A percentile compares a stretch with the other conserved stretches of the same genome.
Conservation (phyloP, 2,329 filamentous ascomycete species). For the Coniochaeta hoffmannii region DNA sequence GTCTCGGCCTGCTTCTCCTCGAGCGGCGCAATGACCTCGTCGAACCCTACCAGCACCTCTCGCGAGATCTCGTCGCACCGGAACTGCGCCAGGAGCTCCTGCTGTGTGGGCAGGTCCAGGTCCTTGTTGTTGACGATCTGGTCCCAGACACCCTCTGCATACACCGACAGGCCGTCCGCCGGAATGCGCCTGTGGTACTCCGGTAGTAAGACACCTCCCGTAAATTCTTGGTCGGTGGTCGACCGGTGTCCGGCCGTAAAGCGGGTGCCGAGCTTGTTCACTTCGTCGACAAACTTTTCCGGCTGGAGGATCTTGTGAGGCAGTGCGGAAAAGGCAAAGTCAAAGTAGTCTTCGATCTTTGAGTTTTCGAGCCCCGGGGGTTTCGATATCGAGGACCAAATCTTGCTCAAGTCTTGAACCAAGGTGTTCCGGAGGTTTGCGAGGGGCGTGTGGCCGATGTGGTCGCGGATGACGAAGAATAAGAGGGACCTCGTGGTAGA, state of each 20-base stretch:
- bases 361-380: slow-evolving; percentile 82
- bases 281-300: slow-evolving; percentile 78
- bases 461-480: slow-evolving; percentile 98
- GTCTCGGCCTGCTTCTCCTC: slow-evolving; percentile 80
- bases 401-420: slow-evolving; percentile 80
- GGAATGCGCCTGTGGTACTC: slow-evolving; percentile 96
- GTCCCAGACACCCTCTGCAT: slow-evolving; percentile 93
- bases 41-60: slow-evolving; percentile 79
- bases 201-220: slow-evolving; percentile 78
- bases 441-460: slow-evolving; percentile 85
- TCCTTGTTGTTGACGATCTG: slow-evolving; percentile 99
- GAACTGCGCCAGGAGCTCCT: slow-evolving; percentile 94
- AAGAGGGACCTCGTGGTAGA: slow-evolving; percentile 84
- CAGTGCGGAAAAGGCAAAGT: slow-evolving; percentile 92
- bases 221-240: slow-evolving; percentile 64
- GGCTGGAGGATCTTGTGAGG: slow-evolving; percentile 96
- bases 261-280: slow-evolving; percentile 68
- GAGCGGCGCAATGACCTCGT: slow-evolving; percentile 71
- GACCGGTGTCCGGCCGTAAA: slow-evolving; percentile 78
- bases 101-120: slow-evolving; percentile 89
- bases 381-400: slow-evolving; percentile 91
- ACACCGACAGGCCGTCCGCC: slow-evolving; percentile 91
- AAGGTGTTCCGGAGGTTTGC: slow-evolving; percentile 85
- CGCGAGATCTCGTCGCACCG: slow-evolving; percentile 93
- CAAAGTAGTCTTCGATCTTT: slow-evolving; percentile 93